Evolutionary conservation across 108 stramenopile species (phyloP).

Genomic region (Schizochytrium sp.): DNA sequence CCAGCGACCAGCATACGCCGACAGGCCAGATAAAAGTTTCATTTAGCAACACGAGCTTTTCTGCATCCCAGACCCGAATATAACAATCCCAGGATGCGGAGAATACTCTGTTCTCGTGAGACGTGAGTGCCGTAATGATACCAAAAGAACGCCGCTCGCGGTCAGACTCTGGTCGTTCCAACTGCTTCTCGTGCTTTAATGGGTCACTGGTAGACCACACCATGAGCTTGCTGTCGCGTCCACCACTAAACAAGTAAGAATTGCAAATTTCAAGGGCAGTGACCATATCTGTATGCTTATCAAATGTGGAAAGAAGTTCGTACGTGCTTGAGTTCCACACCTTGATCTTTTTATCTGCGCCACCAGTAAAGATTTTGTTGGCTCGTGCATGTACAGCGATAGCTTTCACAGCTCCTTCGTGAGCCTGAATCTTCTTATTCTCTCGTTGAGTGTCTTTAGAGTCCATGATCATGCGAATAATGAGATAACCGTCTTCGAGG

Average conservation of each 20-base stretch:
- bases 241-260: neutral
- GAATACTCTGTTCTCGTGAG: slow-evolving; percentile 17
- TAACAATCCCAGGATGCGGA: slow-evolving; percentile 58
- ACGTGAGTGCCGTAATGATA: slow-evolving; percentile 11
- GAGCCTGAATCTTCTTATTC: slow-evolving; percentile 3
- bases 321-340: neutral
- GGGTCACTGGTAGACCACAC: neutral
- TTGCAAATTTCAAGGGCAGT: slow-evolving; percentile 26
- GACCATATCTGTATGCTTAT: slow-evolving; percentile 50
- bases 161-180: neutral
- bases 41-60: slow-evolving; percentile 21
- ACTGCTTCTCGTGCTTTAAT: slow-evolving; percentile 36
- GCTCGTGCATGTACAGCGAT: neutral
- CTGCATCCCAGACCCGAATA: slow-evolving; percentile 44
- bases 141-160: slow-evolving; percentile 10
- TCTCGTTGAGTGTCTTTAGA: neutral
- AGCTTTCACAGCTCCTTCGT: slow-evolving; percentile 11
- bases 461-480: slow-evolving; percentile 31
- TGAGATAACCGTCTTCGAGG: slow-evolving; percentile 51
- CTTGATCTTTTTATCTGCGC: slow-evolving; percentile 50
- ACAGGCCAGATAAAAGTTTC: slow-evolving; percentile 13
- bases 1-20: slow-evolving; percentile 27
- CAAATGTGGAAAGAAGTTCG: neutral
- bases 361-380: slow-evolving; percentile 48
- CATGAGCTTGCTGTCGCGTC: slow-evolving; percentile 47